Conservation (phyloP, 1,284 basidiomycete species). For the Crucibulum parvulum region DNA sequence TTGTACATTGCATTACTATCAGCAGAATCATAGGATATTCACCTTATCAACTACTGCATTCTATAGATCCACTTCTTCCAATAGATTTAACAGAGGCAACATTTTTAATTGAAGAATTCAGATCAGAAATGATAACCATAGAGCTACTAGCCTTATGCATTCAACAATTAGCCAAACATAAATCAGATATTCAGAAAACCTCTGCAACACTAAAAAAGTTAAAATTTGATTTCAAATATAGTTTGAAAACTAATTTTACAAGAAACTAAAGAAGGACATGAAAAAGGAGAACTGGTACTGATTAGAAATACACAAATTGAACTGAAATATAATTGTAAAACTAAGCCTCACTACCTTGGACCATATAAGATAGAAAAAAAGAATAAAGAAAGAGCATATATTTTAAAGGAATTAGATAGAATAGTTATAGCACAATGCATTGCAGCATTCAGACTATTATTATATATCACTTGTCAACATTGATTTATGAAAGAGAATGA, state of each 20-base stretch:
- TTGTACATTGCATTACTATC: slow-evolving; percentile 22
- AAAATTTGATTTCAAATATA: slow-evolving; percentile 19
- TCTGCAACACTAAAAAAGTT: slow-evolving; percentile 6
- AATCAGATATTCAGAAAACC: neutral
- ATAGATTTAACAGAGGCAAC: slow-evolving; percentile 24
- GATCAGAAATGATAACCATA: slow-evolving; percentile 4
- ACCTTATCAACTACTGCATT: slow-evolving; percentile 22
- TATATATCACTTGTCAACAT: slow-evolving; percentile 20
- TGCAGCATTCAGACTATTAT: slow-evolving; percentile 33
- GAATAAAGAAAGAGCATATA: slow-evolving; percentile 22
- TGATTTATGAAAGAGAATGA: slow-evolving; percentile 6
- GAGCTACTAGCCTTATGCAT: slow-evolving; percentile 16
- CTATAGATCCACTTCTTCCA: slow-evolving; percentile 17
- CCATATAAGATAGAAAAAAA: slow-evolving; percentile 19
- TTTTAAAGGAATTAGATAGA: slow-evolving; percentile 35
- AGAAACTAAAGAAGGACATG: slow-evolving; percentile 12
- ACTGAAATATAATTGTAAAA: slow-evolving; percentile 20
- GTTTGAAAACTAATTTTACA: slow-evolving; percentile 25
- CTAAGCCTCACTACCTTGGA: slow-evolving; percentile 29
- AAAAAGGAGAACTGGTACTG: slow-evolving; percentile 19
- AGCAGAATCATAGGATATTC: slow-evolving; percentile 18
- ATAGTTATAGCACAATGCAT: slow-evolving; percentile 15
- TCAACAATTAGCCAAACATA: slow-evolving; percentile 8
- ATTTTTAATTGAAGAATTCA: slow-evolving; percentile 15
- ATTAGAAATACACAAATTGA: slow-evolving; percentile 21